Conservation (phyloP, 768 basidiomycete species). For the Zangia roseola region DNA sequence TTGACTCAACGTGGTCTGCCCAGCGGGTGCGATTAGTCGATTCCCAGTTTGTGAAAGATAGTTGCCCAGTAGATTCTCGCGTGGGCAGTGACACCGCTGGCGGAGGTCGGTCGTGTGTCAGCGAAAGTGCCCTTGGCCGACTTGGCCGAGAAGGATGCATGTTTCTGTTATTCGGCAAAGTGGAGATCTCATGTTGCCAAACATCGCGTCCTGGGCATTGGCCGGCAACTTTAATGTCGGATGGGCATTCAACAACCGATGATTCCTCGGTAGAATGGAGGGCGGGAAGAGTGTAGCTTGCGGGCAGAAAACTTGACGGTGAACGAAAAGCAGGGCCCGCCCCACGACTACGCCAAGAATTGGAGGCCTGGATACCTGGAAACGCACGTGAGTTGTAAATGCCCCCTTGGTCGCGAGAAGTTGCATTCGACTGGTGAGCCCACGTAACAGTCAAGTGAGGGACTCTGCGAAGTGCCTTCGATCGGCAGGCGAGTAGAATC, state of each 20-base stretch:
- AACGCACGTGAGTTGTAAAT: slow-evolving; percentile 12
- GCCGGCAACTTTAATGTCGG: background rate
- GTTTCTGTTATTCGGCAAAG: slow-evolving; percentile 2
- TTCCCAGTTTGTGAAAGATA: slow-evolving; percentile 30
- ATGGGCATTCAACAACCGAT: background rate
- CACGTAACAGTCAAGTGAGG: slow-evolving; percentile 76
- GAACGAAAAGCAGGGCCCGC: slow-evolving; percentile 6
- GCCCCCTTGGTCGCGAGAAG: slow-evolving; percentile 15
- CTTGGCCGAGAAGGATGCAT: slow-evolving; percentile 7
- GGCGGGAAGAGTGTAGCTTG: slow-evolving; percentile 15
- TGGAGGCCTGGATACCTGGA: slow-evolving; percentile 2
- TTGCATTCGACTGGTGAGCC: slow-evolving; percentile 59
- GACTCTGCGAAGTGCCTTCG: slow-evolving; percentile 64
- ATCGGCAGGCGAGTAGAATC: background rate
- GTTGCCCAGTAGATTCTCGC: slow-evolving; percentile 28
- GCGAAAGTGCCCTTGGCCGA: slow-evolving; percentile 31
- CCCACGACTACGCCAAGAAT: slow-evolving; percentile 22
- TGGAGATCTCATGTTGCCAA: slow-evolving; percentile 14
- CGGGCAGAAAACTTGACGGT: slow-evolving; percentile 13
- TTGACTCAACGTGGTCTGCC: slow-evolving; percentile 13
- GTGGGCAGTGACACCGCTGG: slow-evolving; percentile 17
- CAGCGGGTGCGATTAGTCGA: slow-evolving; percentile 22
- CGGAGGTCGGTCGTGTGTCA: slow-evolving; percentile 27
- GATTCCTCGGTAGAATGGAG: slow-evolving; percentile 4
- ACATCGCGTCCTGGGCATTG: slow-evolving; percentile 1